phyloP scores from a whole-genome alignment of 2,329 filamentous ascomycete genomes.

The Trichoderma harzianum region DNA sequence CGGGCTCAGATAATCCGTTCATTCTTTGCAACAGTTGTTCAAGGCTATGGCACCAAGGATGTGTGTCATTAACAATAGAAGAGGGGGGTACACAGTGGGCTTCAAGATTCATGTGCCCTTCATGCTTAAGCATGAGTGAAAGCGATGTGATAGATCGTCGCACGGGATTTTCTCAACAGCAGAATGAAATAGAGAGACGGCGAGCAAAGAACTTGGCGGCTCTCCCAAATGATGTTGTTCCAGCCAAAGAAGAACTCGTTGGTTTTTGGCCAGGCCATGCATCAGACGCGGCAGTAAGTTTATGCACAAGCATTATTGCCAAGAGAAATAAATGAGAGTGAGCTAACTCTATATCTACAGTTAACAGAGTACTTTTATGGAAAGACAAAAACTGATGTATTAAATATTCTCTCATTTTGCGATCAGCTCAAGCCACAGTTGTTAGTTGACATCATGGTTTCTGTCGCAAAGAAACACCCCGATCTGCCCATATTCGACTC shows the following conservation, averaged over 20 bases:
- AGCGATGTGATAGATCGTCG: neutral
- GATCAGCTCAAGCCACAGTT: slow-evolving; percentile 42
- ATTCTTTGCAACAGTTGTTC: slow-evolving; percentile 25
- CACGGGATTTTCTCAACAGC: slow-evolving; percentile 10
- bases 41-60: slow-evolving; percentile 27
- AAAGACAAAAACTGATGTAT: slow-evolving; percentile 37
- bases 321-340: neutral
- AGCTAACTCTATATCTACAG: slow-evolving; percentile 24
- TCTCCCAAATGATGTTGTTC: slow-evolving; percentile 32
- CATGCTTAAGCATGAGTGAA: slow-evolving; percentile 18
- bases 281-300: slow-evolving; percentile 34
- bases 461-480: slow-evolving; percentile 41
- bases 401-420: slow-evolving; percentile 41
- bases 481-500: slow-evolving; percentile 42
- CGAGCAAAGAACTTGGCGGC: slow-evolving; percentile 32
- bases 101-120: slow-evolving; percentile 22
- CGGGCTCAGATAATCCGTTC: slow-evolving; percentile 10
- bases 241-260: slow-evolving; percentile 37
- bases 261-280: slow-evolving; percentile 38
- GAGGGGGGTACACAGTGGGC: neutral
- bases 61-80: slow-evolving; percentile 20
- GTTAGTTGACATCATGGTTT: slow-evolving; percentile 40
- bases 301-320: neutral
- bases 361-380: slow-evolving; percentile 39
- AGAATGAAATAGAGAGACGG: slow-evolving; percentile 30